Base-by-base conservation (phyloP, 2,329 filamentous ascomycete genomes). In the Orbilia quercus region DNA sequence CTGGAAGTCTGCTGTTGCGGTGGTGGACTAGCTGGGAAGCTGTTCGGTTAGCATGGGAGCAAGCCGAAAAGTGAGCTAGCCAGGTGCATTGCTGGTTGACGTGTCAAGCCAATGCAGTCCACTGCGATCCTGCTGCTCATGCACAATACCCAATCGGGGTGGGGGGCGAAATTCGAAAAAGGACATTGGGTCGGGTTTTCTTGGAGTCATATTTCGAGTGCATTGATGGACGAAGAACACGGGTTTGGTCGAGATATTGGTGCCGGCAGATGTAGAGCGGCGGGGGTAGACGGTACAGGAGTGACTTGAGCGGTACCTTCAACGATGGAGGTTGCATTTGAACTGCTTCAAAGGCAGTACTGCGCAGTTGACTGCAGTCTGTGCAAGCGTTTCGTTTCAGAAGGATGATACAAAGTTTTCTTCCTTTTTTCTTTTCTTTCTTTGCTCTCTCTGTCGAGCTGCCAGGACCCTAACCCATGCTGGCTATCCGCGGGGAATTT, bases 401-500 rank as follows among this genome's bases (percentile, higher is more conserved):
- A 64, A 58, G 45, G 44, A 72, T 72, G 51, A 64, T 72, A 72
- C 67, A 71, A 64, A 58, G 48, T 48, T 60, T 50, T 63, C 14
- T 57, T 40, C n/a, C 48, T 31, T 40, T 53, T 47, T 38, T 48
- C 11, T 55, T 20, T 55, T 45, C 31, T 54, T 44, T 45, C 36
- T 40, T 42, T 50, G 23, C 31, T 48, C 53, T 16, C 28, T 23
- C 18, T n/a, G n/a, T n/a, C 28, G 31, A 40, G 23, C 5, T 34
- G 64, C 53, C 47, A 55, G 42, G 50, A 71, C 36, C 25, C 55
- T 55, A 45, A n/a, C 50, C 57, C 54, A 38, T 22, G 50, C 66
- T 71, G 57, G 67, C 67, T 64, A 72, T 72, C 67, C 67, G 67
- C 67, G 67, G 67, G 67, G 67, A 72, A 72, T 72, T 72, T 65